Evolutionary conservation across 306 rosid species (phyloP), one percentile per base, ranked within the genome.

Genomic region (Vigna reflexopilosa): DNA sequence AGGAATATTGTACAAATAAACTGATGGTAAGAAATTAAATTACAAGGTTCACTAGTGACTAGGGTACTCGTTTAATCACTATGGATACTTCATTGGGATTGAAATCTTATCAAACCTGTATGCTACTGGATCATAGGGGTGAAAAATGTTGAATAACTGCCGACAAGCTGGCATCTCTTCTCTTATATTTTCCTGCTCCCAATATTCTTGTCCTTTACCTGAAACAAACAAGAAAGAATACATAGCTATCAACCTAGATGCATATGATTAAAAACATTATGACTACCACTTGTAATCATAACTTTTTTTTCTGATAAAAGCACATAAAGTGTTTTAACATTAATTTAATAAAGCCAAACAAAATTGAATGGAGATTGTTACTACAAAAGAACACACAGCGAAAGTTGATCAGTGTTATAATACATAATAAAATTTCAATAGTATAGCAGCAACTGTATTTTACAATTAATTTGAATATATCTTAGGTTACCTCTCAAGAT

Each of bases 131-230:
- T 96, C 99, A 80, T 72, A 96, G 40, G 99, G 99, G 75, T 96
- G 99, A 90, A 96, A 96, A 84, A 96, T 91, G 88, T 96, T 96
- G 81, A 96, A 87, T 94, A 96, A 86, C 83, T 90, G 97, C 64
- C 90, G 90, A 82, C 97, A 91, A 51, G 98, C 93, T 44, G 99
- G 99, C 94, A 93, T 90, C 87, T 93, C 98, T 83, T 96, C 99
- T 45, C 20, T 86, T 47, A 90, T 91, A 77, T 87, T 93, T 84
- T 86, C 94, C 85, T 88, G 94, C 59, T 75, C 96, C 99, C 99
- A 96, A 62, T 96, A 96, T 36, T 86, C 91, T 83, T 90, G 85
- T 70, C 99, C 98, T 84, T 85, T 91, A 32, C 98, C 99, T 95
- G 86, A 52, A 82, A 75, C 15, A 54, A 79, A 68, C 15, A 83